phyloP scores from a whole-genome alignment of 2,329 filamentous ascomycete genomes.

The Atkinsonella hypoxylon region DNA sequence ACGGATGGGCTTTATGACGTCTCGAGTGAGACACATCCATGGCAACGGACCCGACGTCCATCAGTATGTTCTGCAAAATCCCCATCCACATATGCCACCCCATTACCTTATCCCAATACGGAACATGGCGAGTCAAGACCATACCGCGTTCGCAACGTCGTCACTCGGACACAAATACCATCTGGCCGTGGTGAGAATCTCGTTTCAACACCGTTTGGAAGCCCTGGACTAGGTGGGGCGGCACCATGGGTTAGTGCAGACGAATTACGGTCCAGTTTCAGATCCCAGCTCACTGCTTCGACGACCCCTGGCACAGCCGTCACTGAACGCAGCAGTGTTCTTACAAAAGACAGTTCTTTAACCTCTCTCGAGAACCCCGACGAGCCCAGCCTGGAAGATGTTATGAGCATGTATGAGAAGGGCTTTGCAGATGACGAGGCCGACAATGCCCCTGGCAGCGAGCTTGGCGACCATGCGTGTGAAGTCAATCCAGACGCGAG shows the following conservation, averaged over 20 bases:
- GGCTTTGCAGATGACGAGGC: conserved; percentile 41
- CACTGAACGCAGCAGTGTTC: conserved; percentile 74
- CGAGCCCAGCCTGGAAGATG: conserved; percentile 51
- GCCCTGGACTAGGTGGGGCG: conserved; percentile 17
- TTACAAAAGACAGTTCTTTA: conserved; percentile 67
- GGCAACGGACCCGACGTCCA: conserved; percentile 33
- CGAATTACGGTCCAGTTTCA: conserved; percentile 42
- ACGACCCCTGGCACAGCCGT: conserved; percentile 47
- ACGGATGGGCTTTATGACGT: conserved; percentile 20
- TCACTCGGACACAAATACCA: conserved; percentile 17
- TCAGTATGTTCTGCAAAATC: conserved; percentile 38
- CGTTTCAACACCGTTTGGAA: conserved; percentile 22
- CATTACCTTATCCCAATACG: conserved; percentile 25
- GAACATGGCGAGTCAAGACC: conserved; percentile 26
- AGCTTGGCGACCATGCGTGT: conserved; percentile 9
- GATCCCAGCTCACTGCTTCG: conserved; percentile 42
- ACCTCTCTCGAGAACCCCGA: conserved; percentile 47
- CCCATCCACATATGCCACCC: conserved; percentile 32
- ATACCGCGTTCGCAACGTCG: conserved; percentile 18
- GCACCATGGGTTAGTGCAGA: conserved; percentile 39
- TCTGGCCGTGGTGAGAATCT: conserved; percentile 22
- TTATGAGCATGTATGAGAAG: conserved; percentile 59
- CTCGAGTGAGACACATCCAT: conserved; percentile 19
- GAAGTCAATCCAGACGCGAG: conserved; percentile 2
- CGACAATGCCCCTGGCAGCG: conserved; percentile 18